Evolutionary conservation across 2,329 filamentous ascomycete genomes (phyloP).

Genomic region (Colletotrichum noveboracense): DNA sequence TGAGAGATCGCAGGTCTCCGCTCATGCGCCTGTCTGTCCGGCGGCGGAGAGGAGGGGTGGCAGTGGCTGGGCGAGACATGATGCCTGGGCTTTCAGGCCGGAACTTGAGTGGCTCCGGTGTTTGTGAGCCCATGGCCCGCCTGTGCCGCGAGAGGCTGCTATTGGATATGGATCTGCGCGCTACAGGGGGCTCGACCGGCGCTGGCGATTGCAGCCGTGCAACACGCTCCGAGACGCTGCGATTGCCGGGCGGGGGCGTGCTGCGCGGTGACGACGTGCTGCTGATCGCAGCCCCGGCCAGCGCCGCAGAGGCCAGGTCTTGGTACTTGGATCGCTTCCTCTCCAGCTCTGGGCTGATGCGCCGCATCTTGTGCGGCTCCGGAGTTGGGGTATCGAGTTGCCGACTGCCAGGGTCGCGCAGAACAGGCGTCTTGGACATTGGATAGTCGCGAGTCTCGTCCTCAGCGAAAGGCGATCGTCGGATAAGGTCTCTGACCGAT

Average conservation of each 20-base stretch:
- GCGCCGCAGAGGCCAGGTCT: conserved; percentile 35
- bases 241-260: conserved; percentile 22
- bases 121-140: conserved; percentile 28
- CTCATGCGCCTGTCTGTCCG: conserved; percentile 72
- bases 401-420: conserved; percentile 42
- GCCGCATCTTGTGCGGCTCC: conserved; percentile 49
- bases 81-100: conserved; percentile 69
- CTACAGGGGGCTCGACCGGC: conserved; percentile 24
- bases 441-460: conserved; percentile 29
- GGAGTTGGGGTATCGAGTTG: conserved; percentile 37
- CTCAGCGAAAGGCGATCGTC: conserved; percentile 23
- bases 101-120: conserved; percentile 58
- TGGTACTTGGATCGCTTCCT: conserved; percentile 29
- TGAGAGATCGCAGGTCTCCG: conserved; percentile 76
- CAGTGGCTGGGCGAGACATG: conserved; percentile 53
- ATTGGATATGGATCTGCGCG: conserved; percentile 56
- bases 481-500: conserved; percentile 28
- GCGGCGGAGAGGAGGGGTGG: conserved; percentile 74
- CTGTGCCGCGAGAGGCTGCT: conserved; percentile 56
- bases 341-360: conserved; percentile 22
- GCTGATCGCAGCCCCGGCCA: conserved; percentile 22
- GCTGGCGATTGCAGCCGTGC: conserved; percentile 23
- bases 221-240: conserved; percentile 44
- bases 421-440: conserved; percentile 40
- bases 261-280: conserved; percentile 21